A percentile compares a stretch with the other conserved stretches of the same genome.
These are phyloP conservation scores for Simplicillium sp. DNA, from an alignment of 2,329 filamentous ascomycete species.

Conservation along the genomic window DNA sequence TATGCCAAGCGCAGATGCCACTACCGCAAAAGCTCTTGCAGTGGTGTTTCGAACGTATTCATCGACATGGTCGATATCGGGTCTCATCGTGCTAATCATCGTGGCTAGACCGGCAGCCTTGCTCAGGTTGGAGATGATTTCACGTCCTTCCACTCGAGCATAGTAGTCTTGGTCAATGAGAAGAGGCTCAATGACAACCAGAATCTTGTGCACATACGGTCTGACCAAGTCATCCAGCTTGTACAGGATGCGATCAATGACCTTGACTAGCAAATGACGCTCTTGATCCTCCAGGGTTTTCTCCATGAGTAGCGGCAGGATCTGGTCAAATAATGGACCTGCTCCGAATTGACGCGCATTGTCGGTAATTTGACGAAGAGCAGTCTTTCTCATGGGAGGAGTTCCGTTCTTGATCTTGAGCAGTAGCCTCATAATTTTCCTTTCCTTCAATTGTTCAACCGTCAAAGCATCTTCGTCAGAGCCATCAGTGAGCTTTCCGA, in stretches of 20 bases:
- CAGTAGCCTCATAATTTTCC: constrained; percentile 95
- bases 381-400: constrained; percentile 96
- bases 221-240: constrained; percentile 95
- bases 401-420: constrained; percentile 99
- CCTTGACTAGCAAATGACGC: constrained; percentile 95
- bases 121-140: constrained; percentile 96
- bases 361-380: constrained; percentile 91
- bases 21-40: constrained; percentile 91
- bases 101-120: constrained; percentile 95
- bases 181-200: constrained; percentile 97
- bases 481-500: constrained; percentile 92
- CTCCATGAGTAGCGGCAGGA: constrained; percentile 94
- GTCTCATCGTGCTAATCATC: constrained; percentile 99
- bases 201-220: constrained; percentile 94
- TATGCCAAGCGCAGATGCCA: constrained; percentile 91
- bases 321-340: constrained; percentile 91
- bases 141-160: constrained; percentile 91
- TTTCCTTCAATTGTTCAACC: constrained; percentile 92
- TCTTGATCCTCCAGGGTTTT: constrained; percentile 97
- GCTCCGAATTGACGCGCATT: constrained; percentile 95
- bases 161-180: constrained; percentile 99
- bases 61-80: constrained; percentile 96
- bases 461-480: constrained; percentile 85
- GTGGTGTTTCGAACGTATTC: constrained; percentile 98
- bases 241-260: constrained; percentile 96